Evolutionary conservation across 1,284 basidiomycete species (phyloP).

Genomic region (Puccinia novopanici): DNA sequence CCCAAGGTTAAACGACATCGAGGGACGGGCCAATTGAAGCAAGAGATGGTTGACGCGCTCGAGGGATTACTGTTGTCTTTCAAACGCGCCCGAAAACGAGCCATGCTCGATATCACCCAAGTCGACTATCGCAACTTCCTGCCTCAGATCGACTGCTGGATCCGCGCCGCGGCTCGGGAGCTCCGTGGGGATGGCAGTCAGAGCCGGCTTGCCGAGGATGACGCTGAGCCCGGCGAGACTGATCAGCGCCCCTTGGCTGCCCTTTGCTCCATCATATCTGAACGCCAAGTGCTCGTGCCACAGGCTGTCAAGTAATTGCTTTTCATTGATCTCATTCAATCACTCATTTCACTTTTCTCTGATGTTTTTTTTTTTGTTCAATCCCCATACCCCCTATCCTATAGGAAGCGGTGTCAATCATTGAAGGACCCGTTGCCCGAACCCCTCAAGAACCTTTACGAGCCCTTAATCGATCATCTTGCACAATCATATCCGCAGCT

Average conservation of each 20-base stretch:
- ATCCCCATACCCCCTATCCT: too few species aligned
- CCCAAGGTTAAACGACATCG: conserved; percentile 12
- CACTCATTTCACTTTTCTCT: too few species aligned
- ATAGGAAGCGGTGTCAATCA: conserved; percentile 30
- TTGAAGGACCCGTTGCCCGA: conserved; percentile 13
- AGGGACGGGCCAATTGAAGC: conserved; percentile 7
- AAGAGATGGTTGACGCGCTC: neutral
- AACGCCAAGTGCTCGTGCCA: conserved; percentile 7
- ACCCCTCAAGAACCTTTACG: conserved; percentile 14
- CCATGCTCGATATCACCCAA: conserved; percentile 11
- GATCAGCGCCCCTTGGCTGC: conserved; percentile 4
- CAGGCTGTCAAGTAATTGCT: conserved; percentile 21
- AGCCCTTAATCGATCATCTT: conserved; percentile 24
- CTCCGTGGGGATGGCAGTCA: neutral
- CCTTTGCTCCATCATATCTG: neutral
- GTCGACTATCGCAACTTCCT: neutral
- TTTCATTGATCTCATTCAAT: too few species aligned
- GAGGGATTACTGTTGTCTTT: neutral
- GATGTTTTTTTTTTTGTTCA: too few species aligned
- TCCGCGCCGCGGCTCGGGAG: neutral
- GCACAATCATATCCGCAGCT: neutral
- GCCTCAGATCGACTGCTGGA: neutral
- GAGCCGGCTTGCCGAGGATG: conserved; percentile 11
- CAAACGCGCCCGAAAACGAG: conserved; percentile 29
- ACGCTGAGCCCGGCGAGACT: neutral